Conservation (phyloP, 345 rosid genomes). For the Noccaea caerulescens region DNA sequence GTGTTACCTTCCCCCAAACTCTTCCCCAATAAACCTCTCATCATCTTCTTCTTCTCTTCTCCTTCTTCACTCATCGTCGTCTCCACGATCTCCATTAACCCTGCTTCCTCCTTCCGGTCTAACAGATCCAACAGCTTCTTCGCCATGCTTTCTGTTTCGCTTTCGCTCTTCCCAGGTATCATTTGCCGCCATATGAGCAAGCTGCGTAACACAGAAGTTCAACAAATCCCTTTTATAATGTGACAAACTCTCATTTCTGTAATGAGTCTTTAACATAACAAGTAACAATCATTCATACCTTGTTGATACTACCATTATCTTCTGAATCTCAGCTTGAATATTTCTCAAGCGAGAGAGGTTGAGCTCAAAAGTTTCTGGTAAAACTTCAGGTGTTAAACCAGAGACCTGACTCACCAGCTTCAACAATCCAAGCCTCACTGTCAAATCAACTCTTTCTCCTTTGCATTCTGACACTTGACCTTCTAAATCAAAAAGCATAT, state of each 20-base stretch:
- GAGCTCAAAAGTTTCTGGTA: slow-evolving; percentile 78
- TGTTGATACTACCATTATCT: slow-evolving; percentile 68
- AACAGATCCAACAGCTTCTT: slow-evolving; percentile 58
- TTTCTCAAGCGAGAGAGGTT: slow-evolving; percentile 71
- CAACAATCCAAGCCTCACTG: slow-evolving; percentile 77
- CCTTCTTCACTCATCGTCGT: slow-evolving; percentile 48
- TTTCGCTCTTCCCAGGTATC: slow-evolving; percentile 50
- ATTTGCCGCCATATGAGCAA: slow-evolving; percentile 80
- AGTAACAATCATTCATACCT: slow-evolving; percentile 48
- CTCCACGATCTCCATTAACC: slow-evolving; percentile 65
- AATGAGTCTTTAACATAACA: background rate
- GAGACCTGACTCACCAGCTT: slow-evolving; percentile 68
- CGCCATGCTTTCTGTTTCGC: slow-evolving; percentile 60
- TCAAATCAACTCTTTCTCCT: slow-evolving; percentile 72
- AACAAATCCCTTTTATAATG: background rate
- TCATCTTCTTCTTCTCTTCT: slow-evolving; percentile 56
- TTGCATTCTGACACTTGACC: slow-evolving; percentile 57
- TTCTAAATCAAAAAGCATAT: slow-evolving; percentile 41
- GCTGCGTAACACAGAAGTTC: slow-evolving; percentile 47
- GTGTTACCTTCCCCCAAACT: slow-evolving; percentile 81
- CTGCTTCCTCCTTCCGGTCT: slow-evolving; percentile 54
- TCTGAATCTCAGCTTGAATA: slow-evolving; percentile 81
- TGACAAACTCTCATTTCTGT: background rate
- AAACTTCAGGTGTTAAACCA: slow-evolving; percentile 57
- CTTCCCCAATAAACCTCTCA: slow-evolving; percentile 70